Evolutionary conservation across 2,329 filamentous ascomycete genomes (phyloP).

Genomic region (Pseudogymnoascus sp.): DNA sequence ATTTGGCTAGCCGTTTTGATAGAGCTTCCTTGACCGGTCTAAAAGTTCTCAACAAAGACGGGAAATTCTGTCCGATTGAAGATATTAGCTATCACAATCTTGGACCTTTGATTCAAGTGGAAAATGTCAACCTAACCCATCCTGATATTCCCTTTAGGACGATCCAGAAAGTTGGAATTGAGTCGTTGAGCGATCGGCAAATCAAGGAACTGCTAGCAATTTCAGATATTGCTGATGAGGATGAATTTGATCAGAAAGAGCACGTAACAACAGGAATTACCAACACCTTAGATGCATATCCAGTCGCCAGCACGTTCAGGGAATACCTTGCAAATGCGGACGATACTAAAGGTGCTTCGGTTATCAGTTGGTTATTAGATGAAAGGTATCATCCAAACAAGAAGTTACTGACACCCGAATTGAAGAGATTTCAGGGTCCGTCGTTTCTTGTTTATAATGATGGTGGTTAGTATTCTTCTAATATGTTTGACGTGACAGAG

Average conservation of each 20-base stretch:
- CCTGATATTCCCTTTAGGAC: slow-evolving; percentile 16
- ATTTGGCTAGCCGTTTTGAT: slow-evolving; percentile 16
- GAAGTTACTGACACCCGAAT: slow-evolving; percentile 21
- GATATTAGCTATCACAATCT: slow-evolving; percentile 21
- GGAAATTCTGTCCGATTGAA: slow-evolving; percentile 12
- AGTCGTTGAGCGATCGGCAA: slow-evolving; percentile 17
- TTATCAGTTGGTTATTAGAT: slow-evolving; percentile 30
- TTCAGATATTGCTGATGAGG: slow-evolving; percentile 23
- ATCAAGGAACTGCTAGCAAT: slow-evolving; percentile 21
- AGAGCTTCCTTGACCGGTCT: slow-evolving; percentile 13
- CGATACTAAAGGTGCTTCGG: slow-evolving; percentile 24
- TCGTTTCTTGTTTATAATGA: slow-evolving; percentile 30
- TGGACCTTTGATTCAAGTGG: background rate
- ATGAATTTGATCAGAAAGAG: slow-evolving; percentile 31
- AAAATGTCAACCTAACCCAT: slow-evolving; percentile 20
- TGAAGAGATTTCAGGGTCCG: slow-evolving; percentile 26
- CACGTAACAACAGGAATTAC: slow-evolving; percentile 25
- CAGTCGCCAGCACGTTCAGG: slow-evolving; percentile 28
- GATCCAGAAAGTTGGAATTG: slow-evolving; percentile 18
- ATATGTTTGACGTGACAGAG: slow-evolving; percentile 10
- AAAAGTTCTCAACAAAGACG: slow-evolving; percentile 19
- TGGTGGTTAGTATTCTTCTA: slow-evolving; percentile 20
- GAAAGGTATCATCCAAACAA: slow-evolving; percentile 16
- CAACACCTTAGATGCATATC: slow-evolving; percentile 30
- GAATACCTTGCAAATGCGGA: slow-evolving; percentile 34